Conservation (phyloP, 2,329 filamentous ascomycete species). For the Westerdykella sp. region DNA sequence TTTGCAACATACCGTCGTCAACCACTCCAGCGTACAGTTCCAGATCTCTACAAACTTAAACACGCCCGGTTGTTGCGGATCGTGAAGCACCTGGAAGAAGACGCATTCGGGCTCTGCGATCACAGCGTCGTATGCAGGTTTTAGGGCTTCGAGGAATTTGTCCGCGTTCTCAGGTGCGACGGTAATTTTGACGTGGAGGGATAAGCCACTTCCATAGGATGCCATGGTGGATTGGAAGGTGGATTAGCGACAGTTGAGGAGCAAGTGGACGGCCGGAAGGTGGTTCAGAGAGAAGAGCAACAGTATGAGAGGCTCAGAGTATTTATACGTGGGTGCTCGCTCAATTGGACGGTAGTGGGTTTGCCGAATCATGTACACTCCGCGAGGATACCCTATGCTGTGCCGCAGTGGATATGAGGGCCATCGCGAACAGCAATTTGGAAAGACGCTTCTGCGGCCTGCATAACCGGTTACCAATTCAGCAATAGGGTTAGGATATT, state of each 20-base stretch:
- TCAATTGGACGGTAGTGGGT: too few species aligned
- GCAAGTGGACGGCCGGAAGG: neutral
- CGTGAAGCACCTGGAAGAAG: constrained; percentile 40
- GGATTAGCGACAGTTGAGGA: neutral
- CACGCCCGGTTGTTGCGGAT: constrained; percentile 9
- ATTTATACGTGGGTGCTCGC: too few species aligned
- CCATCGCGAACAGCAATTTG: too few species aligned
- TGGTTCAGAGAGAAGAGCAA: too few species aligned
- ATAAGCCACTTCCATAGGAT: constrained; percentile 5
- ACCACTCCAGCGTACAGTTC: constrained; percentile 14
- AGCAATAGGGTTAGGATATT: too few species aligned
- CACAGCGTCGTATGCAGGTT: constrained; percentile 38
- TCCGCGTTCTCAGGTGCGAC: constrained; percentile 22
- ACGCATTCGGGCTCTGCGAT: constrained; percentile 40
- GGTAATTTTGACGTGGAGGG: constrained; percentile 16
- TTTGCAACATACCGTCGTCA: constrained; percentile 10
- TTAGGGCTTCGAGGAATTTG: constrained; percentile 32
- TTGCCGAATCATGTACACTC: too few species aligned
- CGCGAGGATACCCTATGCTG: too few species aligned
- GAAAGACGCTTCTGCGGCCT: too few species aligned
- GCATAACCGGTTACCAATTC: too few species aligned
- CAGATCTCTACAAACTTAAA: constrained; percentile 19
- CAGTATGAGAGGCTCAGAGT: too few species aligned
- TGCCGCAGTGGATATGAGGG: too few species aligned
- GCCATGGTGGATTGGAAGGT: neutral